Conservation (phyloP, 768 basidiomycete species). For the Psilocybe cyanescens region DNA sequence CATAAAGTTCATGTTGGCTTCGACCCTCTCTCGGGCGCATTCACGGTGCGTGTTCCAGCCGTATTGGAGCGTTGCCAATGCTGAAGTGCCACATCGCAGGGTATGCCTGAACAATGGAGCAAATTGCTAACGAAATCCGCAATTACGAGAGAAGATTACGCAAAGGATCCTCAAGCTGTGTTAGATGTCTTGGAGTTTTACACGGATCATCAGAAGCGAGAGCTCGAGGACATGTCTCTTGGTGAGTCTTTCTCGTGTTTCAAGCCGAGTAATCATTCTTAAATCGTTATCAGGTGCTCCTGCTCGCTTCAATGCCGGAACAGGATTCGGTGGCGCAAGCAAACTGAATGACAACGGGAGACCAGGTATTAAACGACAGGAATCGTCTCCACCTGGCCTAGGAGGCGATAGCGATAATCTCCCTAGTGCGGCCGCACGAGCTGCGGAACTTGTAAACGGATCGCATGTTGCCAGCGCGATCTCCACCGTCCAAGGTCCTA, state of each 20-base stretch:
- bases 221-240: constrained; percentile 61
- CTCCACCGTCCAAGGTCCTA: constrained; percentile 33
- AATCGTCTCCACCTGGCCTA: constrained; percentile 44
- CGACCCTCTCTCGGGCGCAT: constrained; percentile 91
- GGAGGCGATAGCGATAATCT: constrained; percentile 46
- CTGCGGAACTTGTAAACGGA: constrained; percentile 68
- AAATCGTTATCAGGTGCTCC: constrained; percentile 48
- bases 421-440: constrained; percentile 54
- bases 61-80: not conserved
- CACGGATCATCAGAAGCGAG: constrained; percentile 96
- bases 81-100: constrained; percentile 46
- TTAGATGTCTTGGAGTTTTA: constrained; percentile 98
- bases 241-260: constrained; percentile 30
- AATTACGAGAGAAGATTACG: constrained; percentile 97
- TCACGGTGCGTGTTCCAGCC: constrained; percentile 70
- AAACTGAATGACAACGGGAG: constrained; percentile 37
- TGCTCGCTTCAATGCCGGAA: constrained; percentile 88
- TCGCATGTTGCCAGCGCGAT: constrained; percentile 42
- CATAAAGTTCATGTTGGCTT: constrained; percentile 99
- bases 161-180: constrained; percentile 95
- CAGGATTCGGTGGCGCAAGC: constrained; percentile 80
- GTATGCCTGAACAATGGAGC: constrained; percentile 97
- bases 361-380: constrained; percentile 39
- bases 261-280: constrained; percentile 11
- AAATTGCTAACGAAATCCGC: constrained; percentile 96